Evolutionary conservation across 768 basidiomycete species (phyloP), one percentile per base, ranked within the genome.

Genomic region (Mycena vitilis): DNA sequence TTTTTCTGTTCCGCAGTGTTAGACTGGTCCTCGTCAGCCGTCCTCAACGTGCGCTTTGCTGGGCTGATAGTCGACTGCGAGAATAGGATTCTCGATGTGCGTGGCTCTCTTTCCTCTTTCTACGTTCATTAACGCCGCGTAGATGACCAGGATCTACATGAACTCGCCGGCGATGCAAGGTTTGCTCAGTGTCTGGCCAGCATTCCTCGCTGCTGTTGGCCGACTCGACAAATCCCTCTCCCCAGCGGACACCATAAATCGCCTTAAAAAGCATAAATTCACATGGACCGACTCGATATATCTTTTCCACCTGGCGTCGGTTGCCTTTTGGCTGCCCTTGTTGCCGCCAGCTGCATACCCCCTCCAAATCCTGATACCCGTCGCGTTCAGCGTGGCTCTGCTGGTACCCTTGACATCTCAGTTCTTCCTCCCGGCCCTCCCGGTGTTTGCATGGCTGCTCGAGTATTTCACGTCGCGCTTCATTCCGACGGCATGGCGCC

Each of bases 371-470:
- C 64, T 85, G 55, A 94, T 97, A 71, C 95, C 96, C 10, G 44
- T 89, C 36, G 80, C 92, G 22, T 96, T 93, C 81, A 75, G 80
- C 63, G 74, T 86, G 57, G 91, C 88, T 38, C 84, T 98, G 66
- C 81, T 95, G 69, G 75, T 98, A 53, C 96, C 96, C 0, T 83
- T 96, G 62, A 96, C 96, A 0, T 91, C 89, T 37, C 96, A 97
- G 77, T 95, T 98, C 82, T 91, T 98, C 82, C 58, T 95, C 45
- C 95, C 95, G 0, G 96, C 95, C 0, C 91, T 89, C 0, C 96
- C 96, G 18, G 81, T 99, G 51, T 89, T 97, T 73, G 84, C 89
- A 12, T 99, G 93, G 89, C 83, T 98, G 30, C 85, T 99, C 66
- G 86, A 89, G 3, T 99, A 90, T 80, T 99, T 92, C 82, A 88